Base-by-base conservation (phyloP, 306 rosid genomes). In the Castanea mollissima region DNA sequence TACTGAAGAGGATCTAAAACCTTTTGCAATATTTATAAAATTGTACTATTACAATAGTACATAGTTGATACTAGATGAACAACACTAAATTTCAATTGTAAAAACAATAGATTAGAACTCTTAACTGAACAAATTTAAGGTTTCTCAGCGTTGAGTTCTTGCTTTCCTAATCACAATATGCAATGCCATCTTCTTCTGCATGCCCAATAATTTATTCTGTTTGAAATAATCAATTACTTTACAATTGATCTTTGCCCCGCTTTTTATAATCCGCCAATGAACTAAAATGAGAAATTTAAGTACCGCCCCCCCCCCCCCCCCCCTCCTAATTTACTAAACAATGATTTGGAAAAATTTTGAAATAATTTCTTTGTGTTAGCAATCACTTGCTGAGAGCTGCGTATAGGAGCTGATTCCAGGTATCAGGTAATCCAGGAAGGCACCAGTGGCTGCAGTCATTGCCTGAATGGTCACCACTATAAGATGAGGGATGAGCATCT, bases 391-490 rank as follows among this genome's bases (percentile, higher is more conserved):
- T 67, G 54, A 95, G 96, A 25, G 94, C 88, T 21, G 99, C 97
- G 58, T 90, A 91, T 13, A 93, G 79, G 76, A 95, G 98, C 73
- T 91, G 98, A 86, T 95, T 95, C 99, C 99, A 95, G 16, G 97
- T 90, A 80, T 95, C 99, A 7, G 99, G 99, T 73, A 92, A 78
- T 15, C 99, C 99, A 6, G 99, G 99, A 16, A 95, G 85, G 79
- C 99, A 95, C 99, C 99, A 95, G 20, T 95, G 99, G 86, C 99
- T 95, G 80, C 99, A 95, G 52, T 95, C 99, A 2, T 86, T 95
- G 87, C 98, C 97, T 0, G 88, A 71, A 23, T 80, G 89, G 41
- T 88, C 89, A 0, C 92, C 90, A 10, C 90, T 65, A 64, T 91
- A 95, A 14, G 88, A 77, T 7, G 99, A 88, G 34, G 99, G 99